These are phyloP conservation scores for Cryptococcus sp. DNA, from an alignment of 1,284 basidiomycete species.

Conservation along the genomic window DNA sequence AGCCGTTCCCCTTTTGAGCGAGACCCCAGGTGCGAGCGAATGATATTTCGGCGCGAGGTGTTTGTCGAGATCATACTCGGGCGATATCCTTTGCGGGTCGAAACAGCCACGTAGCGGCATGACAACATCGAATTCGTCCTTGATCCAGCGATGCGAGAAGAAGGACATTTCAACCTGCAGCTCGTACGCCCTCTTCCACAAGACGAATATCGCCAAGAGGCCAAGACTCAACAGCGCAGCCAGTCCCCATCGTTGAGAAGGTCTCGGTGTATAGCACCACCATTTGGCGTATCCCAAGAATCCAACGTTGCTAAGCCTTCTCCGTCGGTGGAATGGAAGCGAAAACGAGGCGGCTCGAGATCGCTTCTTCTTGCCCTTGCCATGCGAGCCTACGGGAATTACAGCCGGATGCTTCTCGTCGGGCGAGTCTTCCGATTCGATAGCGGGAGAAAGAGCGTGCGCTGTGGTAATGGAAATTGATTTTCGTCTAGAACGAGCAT, in stretches of 20 bases:
- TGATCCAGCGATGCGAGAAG: slow-evolving; percentile 68
- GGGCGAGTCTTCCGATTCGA: slow-evolving; percentile 8
- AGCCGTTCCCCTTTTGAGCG: slow-evolving; percentile 68
- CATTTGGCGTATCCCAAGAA: slow-evolving; percentile 5
- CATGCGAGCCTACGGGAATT: neutral
- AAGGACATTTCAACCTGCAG: slow-evolving; percentile 73
- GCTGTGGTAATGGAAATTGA: slow-evolving; percentile 6
- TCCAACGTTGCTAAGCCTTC: slow-evolving; percentile 13
- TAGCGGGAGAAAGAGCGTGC: neutral
- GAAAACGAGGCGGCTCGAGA: slow-evolving; percentile 24
- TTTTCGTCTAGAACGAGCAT: slow-evolving; percentile 20
- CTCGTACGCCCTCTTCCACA: slow-evolving; percentile 60
- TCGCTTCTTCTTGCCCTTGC: slow-evolving; percentile 17
- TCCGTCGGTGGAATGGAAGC: slow-evolving; percentile 25
- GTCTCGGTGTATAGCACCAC: neutral
- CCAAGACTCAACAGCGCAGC: neutral
- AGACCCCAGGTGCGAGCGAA: slow-evolving; percentile 69
- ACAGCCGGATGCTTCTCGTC: slow-evolving; percentile 5
- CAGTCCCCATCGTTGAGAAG: slow-evolving; percentile 3
- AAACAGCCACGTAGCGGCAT: slow-evolving; percentile 64
- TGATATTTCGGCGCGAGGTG: slow-evolving; percentile 58
- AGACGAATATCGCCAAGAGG: slow-evolving; percentile 37
- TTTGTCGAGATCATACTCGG: slow-evolving; percentile 63
- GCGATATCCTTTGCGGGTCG: slow-evolving; percentile 50
- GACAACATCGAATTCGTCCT: slow-evolving; percentile 54